These are phyloP conservation scores for Penicillium paradoxum DNA, from an alignment of 495 filamentous ascomycete species.

Conservation along the genomic window DNA sequence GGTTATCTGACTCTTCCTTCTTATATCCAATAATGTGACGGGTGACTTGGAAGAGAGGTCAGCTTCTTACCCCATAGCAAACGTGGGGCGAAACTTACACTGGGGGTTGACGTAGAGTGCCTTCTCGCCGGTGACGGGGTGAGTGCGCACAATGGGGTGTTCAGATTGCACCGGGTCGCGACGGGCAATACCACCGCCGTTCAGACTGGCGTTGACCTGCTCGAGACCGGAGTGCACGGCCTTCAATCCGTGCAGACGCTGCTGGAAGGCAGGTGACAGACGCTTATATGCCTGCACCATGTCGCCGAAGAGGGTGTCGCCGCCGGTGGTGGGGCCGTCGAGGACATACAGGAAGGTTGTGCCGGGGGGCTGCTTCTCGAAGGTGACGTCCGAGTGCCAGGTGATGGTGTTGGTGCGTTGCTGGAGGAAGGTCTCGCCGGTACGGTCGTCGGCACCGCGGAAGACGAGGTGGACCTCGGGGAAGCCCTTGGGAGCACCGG, in stretches of 20 bases:
- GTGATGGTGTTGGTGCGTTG: conserved; percentile 52
- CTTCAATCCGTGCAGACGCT: conserved; percentile 54
- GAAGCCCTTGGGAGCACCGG: conserved; percentile 54
- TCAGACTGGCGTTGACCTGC: conserved; percentile 46
- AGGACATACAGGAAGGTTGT: conserved; percentile 62
- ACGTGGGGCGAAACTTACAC: conserved; percentile 49
- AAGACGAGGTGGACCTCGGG: conserved; percentile 60
- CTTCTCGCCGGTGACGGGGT: conserved; percentile 66
- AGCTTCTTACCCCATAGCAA: background rate
- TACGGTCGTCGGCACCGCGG: conserved; percentile 49
- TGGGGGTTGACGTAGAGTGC: conserved; percentile 81
- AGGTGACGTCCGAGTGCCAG: conserved; percentile 65
- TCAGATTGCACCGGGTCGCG: conserved; percentile 51
- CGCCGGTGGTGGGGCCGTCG: conserved; percentile 55
- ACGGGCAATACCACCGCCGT: conserved; percentile 47
- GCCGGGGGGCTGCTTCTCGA: conserved; percentile 60
- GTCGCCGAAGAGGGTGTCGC: conserved; percentile 60
- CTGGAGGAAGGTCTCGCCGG: conserved; percentile 45
- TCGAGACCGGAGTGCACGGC: conserved; percentile 56
- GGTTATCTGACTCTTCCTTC: conserved; percentile 60
- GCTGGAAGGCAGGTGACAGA: conserved; percentile 51
- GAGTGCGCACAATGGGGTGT: conserved; percentile 58
- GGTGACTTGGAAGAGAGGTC: conserved; percentile 41
- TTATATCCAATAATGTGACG: conserved; percentile 60
- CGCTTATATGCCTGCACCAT: conserved; percentile 53